A percentile compares a stretch with the other conserved stretches of the same genome.
Evolutionary conservation across 2,329 filamentous ascomycete species (phyloP).

Genomic region (Sarocladiaceae sp.): DNA sequence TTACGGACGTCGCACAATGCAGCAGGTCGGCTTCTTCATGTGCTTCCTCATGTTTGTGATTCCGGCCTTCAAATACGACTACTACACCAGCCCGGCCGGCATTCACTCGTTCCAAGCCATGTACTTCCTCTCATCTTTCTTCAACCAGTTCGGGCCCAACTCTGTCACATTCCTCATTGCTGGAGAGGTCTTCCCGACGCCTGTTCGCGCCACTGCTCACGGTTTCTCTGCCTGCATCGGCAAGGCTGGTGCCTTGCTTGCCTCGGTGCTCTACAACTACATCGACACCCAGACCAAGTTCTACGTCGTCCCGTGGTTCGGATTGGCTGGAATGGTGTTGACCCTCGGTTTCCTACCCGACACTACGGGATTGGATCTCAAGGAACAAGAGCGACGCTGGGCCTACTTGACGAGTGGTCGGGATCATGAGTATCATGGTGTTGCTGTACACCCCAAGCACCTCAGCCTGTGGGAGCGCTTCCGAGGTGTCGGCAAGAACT

Average conservation of each 20-base stretch:
- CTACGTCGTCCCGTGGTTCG: conserved; percentile 92
- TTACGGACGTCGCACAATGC: conserved; percentile 94
- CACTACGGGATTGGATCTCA: conserved; percentile 91
- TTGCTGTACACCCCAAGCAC: conserved; percentile 85
- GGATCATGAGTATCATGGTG: conserved; percentile 80
- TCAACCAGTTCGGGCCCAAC: conserved; percentile 98
- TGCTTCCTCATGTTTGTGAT: conserved; percentile 91
- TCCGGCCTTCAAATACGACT: conserved; percentile 79
- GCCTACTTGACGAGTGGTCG: conserved; percentile 73
- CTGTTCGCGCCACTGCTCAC: conserved; percentile 87
- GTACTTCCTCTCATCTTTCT: conserved; percentile 97
- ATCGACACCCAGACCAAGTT: conserved; percentile 81
- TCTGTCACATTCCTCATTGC: conserved; percentile 93
- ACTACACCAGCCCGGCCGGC: conserved; percentile 66
- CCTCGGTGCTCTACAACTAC: conserved; percentile 91
- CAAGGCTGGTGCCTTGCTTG: conserved; percentile 81
- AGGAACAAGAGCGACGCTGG: conserved; percentile 96
- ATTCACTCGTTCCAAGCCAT: conserved; percentile 93
- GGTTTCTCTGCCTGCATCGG: conserved; percentile 89
- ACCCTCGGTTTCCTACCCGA: conserved; percentile 89
- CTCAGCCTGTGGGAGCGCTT: conserved; percentile 83
- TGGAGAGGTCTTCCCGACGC: conserved; percentile 92
- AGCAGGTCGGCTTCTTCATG: conserved; percentile 87
- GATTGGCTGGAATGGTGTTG: conserved; percentile 75
- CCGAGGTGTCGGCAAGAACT: conserved; percentile 70